A percentile compares a stretch with the other conserved stretches of the same genome.
Evolutionary conservation across 202 grass and related monocot genomes (phyloP).

Genomic region (Dendrocalamus latiflorus): DNA sequence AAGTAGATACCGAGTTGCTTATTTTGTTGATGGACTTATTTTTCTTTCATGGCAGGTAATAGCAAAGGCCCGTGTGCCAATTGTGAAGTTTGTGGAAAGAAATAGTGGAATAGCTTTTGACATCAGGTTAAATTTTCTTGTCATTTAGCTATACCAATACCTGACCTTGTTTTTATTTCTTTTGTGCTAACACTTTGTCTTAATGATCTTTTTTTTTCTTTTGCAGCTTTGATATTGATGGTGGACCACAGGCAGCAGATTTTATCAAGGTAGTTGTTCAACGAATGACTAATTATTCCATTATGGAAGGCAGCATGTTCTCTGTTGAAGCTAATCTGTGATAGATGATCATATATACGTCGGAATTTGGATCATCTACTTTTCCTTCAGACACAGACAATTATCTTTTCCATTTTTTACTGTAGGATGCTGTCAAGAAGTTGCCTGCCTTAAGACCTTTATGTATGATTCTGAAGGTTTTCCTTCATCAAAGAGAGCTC

Average conservation of each 20-base stretch:
- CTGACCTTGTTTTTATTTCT: not conserved
- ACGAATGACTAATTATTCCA: not conserved
- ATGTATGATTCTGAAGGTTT: constrained; percentile 95
- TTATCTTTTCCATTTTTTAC: constrained; percentile 10
- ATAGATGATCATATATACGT: not conserved
- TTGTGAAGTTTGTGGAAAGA: constrained; percentile 94
- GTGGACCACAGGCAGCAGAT: constrained; percentile 80
- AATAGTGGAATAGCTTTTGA: constrained; percentile 88
- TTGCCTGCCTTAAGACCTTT: constrained; percentile 85
- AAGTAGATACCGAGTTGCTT: not conserved
- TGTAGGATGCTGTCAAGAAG: constrained; percentile 77
- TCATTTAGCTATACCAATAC: not conserved
- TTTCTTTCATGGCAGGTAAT: constrained; percentile 66
- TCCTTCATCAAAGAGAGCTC: constrained; percentile 98
- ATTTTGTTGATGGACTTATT: constrained; percentile 11
- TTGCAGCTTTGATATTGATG: constrained; percentile 93
- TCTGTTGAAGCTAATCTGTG: constrained; percentile 30
- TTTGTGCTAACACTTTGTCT: not conserved
- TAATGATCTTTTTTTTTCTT: constrained; percentile 8
- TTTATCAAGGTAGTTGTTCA: constrained; percentile 80
- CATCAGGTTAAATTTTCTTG: constrained; percentile 58
- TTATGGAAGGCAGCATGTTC: not conserved
- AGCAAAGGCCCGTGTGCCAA: constrained; percentile 96
- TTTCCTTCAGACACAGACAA: constrained; percentile 1
- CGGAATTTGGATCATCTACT: not conserved